These are phyloP conservation scores for Zymoseptoria pseudotritici DNA, from an alignment of 2,329 filamentous ascomycete species.

Conservation along the genomic window DNA sequence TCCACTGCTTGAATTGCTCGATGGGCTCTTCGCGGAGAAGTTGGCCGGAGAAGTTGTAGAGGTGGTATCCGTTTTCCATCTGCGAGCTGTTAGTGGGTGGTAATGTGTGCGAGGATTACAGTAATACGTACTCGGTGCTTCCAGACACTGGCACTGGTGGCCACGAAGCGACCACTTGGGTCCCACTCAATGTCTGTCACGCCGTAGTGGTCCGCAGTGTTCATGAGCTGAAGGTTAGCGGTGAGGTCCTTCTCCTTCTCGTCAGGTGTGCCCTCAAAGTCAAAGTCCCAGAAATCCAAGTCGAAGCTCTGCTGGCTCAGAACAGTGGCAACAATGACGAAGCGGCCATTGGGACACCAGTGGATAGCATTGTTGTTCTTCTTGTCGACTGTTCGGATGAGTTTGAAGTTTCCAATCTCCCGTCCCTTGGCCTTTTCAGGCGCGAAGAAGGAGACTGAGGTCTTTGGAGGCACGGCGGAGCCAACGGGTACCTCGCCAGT, in stretches of 20 bases:
- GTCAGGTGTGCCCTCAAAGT: conserved; percentile 94
- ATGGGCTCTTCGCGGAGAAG: conserved; percentile 82
- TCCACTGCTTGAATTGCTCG: conserved; percentile 96
- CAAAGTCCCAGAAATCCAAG: conserved; percentile 94
- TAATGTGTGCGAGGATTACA: not conserved
- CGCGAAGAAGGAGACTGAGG: conserved; percentile 89
- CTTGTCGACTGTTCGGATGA: conserved; percentile 90
- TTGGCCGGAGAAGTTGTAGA: conserved; percentile 93
- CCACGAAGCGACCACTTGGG: conserved; percentile 87
- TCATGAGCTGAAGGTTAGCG: conserved; percentile 92
- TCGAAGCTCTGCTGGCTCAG: conserved; percentile 90
- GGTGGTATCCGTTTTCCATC: conserved; percentile 99
- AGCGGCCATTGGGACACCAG: conserved; percentile 93
- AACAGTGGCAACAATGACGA: conserved; percentile 89
- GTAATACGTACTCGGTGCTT: conserved; percentile 73
- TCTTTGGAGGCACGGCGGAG: conserved; percentile 84
- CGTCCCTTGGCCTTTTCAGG: conserved; percentile 86
- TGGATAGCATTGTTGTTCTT: conserved; percentile 99
- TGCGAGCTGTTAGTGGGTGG: conserved; percentile 33
- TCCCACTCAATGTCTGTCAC: conserved; percentile 98
- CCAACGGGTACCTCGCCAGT: conserved; percentile 74
- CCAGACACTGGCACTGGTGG: conserved; percentile 89
- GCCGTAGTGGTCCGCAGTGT: conserved; percentile 89
- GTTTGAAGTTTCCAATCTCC: conserved; percentile 86
- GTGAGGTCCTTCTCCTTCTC: conserved; percentile 66